Conservation (phyloP, 2,329 filamentous ascomycete species). For the Paecilomyces sp. region DNA sequence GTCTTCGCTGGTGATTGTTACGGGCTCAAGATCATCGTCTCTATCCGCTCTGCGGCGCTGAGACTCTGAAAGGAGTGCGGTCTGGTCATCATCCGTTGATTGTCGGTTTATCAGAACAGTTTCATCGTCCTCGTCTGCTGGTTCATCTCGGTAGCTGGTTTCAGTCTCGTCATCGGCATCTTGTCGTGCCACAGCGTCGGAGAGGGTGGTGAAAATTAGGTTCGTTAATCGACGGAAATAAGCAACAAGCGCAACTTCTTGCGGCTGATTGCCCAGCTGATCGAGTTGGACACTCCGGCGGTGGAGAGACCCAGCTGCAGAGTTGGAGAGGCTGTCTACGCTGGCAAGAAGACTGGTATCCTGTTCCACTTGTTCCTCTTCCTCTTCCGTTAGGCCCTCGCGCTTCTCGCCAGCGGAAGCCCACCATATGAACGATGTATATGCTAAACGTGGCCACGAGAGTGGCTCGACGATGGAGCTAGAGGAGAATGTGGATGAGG, state of each 20-base stretch:
- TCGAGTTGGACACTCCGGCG: slow-evolving; percentile 19
- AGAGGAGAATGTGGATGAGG: slow-evolving; percentile 35
- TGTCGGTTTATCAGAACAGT: slow-evolving; percentile 9
- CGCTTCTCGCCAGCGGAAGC: slow-evolving; percentile 57
- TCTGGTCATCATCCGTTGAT: slow-evolving; percentile 19
- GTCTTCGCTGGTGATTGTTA: slow-evolving; percentile 37
- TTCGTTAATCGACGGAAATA: slow-evolving; percentile 44
- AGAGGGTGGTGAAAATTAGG: slow-evolving; percentile 38
- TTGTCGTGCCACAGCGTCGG: slow-evolving; percentile 35
- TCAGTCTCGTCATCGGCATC: slow-evolving; percentile 12
- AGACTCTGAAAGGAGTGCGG: slow-evolving; percentile 10
- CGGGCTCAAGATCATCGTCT: slow-evolving; percentile 13
- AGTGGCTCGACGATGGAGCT: slow-evolving; percentile 47
- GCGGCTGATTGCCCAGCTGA: slow-evolving; percentile 26
- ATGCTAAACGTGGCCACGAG: slow-evolving; percentile 55
- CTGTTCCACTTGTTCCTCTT: slow-evolving; percentile 41
- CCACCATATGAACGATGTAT: slow-evolving; percentile 61
- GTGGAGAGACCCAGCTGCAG: slow-evolving; percentile 14
- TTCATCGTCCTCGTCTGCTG: slow-evolving; percentile 10
- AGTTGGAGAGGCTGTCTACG: slow-evolving; percentile 25
- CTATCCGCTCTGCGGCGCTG: neutral
- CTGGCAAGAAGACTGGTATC: slow-evolving; percentile 35
- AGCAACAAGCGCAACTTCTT: slow-evolving; percentile 42
- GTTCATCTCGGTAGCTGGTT: slow-evolving; percentile 11
- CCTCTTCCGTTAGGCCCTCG: slow-evolving; percentile 47